These are phyloP conservation scores for Haplosporangium gracile DNA, from an alignment of 192 early-diverging fungal species.

Conservation along the genomic window DNA sequence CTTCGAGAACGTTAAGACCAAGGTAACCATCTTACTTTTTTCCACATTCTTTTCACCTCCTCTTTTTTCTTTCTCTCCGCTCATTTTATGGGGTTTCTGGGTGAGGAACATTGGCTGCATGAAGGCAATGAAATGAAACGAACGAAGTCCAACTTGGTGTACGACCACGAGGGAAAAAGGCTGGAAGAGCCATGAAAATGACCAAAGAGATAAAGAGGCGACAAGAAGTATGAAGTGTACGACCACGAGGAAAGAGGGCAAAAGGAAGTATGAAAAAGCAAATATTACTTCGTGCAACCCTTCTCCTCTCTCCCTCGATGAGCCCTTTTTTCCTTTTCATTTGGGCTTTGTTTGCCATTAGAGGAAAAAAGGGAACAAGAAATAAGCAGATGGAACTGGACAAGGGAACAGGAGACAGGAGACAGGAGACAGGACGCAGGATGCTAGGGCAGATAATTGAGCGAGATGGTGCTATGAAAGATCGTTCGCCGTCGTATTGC, in stretches of 20 bases:
- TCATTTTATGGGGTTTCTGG: not conserved
- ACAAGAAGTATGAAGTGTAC: too few relatives aligned
- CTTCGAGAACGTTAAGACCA: constrained; percentile 97
- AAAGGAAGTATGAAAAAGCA: too few relatives aligned
- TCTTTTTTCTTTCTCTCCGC: not conserved
- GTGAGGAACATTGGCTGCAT: too few relatives aligned
- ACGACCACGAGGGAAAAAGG: not conserved
- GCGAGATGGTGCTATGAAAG: not conserved
- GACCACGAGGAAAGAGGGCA: too few relatives aligned
- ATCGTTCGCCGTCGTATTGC: not conserved
- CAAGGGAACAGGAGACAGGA: not conserved
- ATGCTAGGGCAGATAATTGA: not conserved
- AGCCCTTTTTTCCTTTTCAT: not conserved
- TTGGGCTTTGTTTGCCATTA: not conserved
- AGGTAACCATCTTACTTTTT: constrained; percentile 66
- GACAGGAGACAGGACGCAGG: not conserved
- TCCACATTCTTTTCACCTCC: not conserved
- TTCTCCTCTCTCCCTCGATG: not conserved
- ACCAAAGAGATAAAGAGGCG: too few relatives aligned
- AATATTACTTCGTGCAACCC: not conserved
- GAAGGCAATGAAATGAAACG: not conserved
- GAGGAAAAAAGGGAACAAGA: not conserved
- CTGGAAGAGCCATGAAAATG: too few relatives aligned
- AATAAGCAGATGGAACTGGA: not conserved
- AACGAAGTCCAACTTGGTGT: too few relatives aligned